Conservation (phyloP, 2,329 filamentous ascomycete genomes). For the Saccharata proteae region DNA sequence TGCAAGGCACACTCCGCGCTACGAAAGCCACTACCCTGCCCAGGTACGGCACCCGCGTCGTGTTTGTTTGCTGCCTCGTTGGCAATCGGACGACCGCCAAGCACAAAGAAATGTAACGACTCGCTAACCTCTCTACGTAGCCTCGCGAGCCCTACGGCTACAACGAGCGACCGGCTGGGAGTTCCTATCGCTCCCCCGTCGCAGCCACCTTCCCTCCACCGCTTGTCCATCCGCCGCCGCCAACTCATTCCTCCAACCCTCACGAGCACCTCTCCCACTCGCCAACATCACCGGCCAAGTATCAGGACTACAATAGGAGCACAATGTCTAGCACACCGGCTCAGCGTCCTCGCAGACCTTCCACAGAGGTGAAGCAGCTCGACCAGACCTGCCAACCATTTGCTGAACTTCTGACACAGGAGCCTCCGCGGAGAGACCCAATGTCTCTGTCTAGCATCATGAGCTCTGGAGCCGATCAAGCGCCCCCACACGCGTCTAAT, state of each 20-base stretch:
- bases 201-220: conserved; percentile 20
- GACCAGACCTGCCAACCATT: conserved; percentile 4
- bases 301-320: conserved; percentile 12
- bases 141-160: conserved; percentile 23
- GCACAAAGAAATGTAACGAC: conserved; percentile 4
- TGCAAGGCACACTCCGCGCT: conserved; percentile 20
- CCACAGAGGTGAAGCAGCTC: conserved; percentile 27
- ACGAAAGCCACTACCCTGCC: conserved; percentile 20
- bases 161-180: conserved; percentile 20
- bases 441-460: conserved; percentile 97
- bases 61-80: not conserved
- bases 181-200: conserved; percentile 25
- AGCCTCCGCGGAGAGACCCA: conserved; percentile 64
- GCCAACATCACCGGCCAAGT: conserved; percentile 25
- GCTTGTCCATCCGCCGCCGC: conserved; percentile 26
- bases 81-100: conserved; percentile 4
- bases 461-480: conserved; percentile 62
- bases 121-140: conserved; percentile 12
- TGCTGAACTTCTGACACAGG: conserved; percentile 34
- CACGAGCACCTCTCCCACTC: conserved; percentile 27
- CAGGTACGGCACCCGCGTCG: conserved; percentile 15
- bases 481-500: conserved; percentile 37
- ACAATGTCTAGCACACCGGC: conserved; percentile 21
- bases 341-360: conserved; percentile 19
- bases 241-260: conserved; percentile 18